These are phyloP conservation scores for Pyrenula massariospora DNA, from an alignment of 495 filamentous ascomycete species.

Conservation along the genomic window DNA sequence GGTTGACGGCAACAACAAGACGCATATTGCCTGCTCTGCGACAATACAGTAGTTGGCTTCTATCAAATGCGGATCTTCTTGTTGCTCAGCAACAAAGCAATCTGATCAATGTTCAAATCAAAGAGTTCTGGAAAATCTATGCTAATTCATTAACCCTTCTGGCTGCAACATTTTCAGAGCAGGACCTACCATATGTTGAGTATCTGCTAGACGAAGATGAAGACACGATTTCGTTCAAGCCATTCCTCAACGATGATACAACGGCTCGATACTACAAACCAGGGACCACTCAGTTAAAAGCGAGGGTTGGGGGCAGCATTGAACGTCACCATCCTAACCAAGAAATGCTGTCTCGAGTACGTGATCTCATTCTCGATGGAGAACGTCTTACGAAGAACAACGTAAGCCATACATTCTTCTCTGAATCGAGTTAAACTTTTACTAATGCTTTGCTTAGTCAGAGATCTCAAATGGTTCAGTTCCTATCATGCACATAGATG, in stretches of 20 bases:
- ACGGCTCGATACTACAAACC: conserved; percentile 33
- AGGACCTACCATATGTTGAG: conserved; percentile 41
- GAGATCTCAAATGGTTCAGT: conserved; percentile 32
- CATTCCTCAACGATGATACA: conserved; percentile 42
- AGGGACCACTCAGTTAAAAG: conserved; percentile 33
- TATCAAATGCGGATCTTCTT: conserved; percentile 36
- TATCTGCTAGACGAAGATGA: conserved; percentile 73
- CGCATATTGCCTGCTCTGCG: conserved; percentile 59
- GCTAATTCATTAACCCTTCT: conserved; percentile 54
- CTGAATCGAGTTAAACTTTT: background rate
- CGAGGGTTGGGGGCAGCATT: conserved; percentile 42
- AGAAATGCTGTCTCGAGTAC: conserved; percentile 61
- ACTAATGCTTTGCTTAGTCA: conserved; percentile 8
- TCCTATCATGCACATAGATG: conserved; percentile 35
- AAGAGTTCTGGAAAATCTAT: conserved; percentile 63
- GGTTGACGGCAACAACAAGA: conserved; percentile 49
- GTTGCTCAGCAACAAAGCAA: conserved; percentile 41
- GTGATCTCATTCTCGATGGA: conserved; percentile 56
- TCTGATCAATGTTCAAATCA: conserved; percentile 46
- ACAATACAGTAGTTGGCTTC: conserved; percentile 64
- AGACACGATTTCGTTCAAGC: conserved; percentile 62
- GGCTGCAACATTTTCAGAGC: conserved; percentile 45
- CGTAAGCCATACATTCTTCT: conserved; percentile 16
- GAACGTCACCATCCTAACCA: conserved; percentile 50
- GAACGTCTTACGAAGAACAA: conserved; percentile 43